Percentiles rank a stretch among this genome's conserved stretches.
phyloP scores from a whole-genome alignment of 2,329 filamentous ascomycete genomes.

The Orbilia quercus region DNA sequence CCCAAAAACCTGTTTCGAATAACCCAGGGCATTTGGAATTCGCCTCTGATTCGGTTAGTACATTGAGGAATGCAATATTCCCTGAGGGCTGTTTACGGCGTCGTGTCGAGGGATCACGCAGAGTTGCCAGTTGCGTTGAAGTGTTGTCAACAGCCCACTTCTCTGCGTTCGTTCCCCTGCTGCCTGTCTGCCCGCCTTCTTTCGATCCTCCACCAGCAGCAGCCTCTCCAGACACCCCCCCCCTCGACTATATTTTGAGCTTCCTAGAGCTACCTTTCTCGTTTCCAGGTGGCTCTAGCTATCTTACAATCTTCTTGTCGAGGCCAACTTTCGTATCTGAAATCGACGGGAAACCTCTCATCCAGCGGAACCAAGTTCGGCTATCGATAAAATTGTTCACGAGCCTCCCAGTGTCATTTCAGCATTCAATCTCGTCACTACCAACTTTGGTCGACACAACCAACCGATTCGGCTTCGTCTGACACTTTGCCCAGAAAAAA shows the following conservation, averaged over 20 bases:
- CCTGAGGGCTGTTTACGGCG: background rate
- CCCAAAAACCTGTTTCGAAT: background rate
- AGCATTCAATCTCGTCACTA: background rate
- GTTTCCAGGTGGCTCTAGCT: background rate
- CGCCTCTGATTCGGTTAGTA: too few relatives aligned
- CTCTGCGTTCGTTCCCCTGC: background rate
- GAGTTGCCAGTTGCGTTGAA: background rate
- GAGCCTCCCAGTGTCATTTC: background rate
- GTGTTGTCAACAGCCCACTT: conserved; percentile 2
- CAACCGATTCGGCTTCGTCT: background rate
- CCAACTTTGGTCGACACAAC: background rate
- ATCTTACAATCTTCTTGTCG: background rate
- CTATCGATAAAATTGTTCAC: conserved; percentile 4
- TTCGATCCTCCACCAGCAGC: background rate
- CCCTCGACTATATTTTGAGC: too few relatives aligned
- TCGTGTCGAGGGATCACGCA: background rate
- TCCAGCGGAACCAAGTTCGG: background rate
- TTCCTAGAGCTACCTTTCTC: too few relatives aligned
- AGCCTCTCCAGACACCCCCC: background rate
- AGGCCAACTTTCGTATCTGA: background rate
- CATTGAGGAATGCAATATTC: background rate
- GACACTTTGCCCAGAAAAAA: background rate
- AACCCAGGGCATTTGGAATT: background rate
- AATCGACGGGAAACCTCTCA: conserved; percentile 2
- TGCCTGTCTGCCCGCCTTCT: background rate